A percentile compares a stretch with the other conserved stretches of the same genome.
Evolutionary conservation across 495 filamentous ascomycete genomes (phyloP).

Genomic region (Parathielavia appendiculata): DNA sequence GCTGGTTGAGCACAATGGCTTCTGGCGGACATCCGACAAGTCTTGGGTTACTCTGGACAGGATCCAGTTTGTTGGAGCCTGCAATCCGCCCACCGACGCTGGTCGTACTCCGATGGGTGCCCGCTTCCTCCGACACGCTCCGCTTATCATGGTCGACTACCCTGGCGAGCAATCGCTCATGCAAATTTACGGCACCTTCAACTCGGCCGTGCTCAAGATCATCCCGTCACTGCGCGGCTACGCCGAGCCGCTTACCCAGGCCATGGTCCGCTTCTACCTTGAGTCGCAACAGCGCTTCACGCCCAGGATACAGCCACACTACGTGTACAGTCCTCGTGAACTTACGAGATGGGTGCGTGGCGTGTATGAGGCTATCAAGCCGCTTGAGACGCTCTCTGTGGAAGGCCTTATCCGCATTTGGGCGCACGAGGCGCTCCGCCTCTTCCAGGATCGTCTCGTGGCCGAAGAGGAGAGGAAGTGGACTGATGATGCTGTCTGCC

Average conservation of each 20-base stretch:
- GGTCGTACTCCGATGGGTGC: constrained; percentile 91
- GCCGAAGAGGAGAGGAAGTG: constrained; percentile 90
- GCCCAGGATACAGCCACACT: constrained; percentile 93
- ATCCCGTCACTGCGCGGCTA: constrained; percentile 93
- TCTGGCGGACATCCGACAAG: constrained; percentile 96
- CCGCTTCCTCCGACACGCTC: constrained; percentile 89
- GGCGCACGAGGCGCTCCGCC: constrained; percentile 91
- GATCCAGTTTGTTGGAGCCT: constrained; percentile 98
- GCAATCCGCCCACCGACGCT: constrained; percentile 98
- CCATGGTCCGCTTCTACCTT: constrained; percentile 95
- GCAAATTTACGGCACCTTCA: constrained; percentile 99
- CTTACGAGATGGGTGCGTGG: constrained; percentile 95
- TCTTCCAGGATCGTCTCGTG: constrained; percentile 96
- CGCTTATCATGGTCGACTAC: constrained; percentile 98
- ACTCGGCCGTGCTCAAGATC: constrained; percentile 91
- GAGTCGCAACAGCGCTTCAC: constrained; percentile 94
- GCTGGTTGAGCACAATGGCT: constrained; percentile 96
- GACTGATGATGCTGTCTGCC: constrained; percentile 78
- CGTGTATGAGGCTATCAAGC: constrained; percentile 92
- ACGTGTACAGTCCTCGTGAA: constrained; percentile 98
- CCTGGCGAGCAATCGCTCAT: constrained; percentile 88
- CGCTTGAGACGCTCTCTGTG: constrained; percentile 76
- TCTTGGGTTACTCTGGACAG: constrained; percentile 96
- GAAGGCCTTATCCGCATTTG: constrained; percentile 95
- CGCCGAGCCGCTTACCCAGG: constrained; percentile 86